A percentile compares a stretch with the other conserved stretches of the same genome.
Conservation (phyloP, 345 rosid species). For the Lepidium africanum region DNA sequence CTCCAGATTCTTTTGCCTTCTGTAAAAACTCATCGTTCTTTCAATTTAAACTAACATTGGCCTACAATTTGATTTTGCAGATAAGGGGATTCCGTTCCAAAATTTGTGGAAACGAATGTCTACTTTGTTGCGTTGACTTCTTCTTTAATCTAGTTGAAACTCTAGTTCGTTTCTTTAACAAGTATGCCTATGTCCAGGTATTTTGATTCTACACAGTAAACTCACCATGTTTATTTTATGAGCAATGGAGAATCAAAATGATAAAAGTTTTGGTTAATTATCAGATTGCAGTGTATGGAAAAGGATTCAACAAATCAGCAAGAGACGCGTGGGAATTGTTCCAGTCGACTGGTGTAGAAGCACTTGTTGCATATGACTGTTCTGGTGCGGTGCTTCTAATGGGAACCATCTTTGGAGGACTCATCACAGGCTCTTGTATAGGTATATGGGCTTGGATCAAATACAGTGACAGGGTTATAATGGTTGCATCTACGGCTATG, state of each 20-base stretch:
- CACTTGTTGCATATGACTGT: slow-evolving; percentile 93
- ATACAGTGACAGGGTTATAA: slow-evolving; percentile 51
- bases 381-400: slow-evolving; percentile 90
- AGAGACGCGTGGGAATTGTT: slow-evolving; percentile 98
- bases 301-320: slow-evolving; percentile 88
- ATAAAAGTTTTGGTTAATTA: not conserved
- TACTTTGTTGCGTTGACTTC: slow-evolving; percentile 93
- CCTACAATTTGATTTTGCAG: slow-evolving; percentile 27
- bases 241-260: not conserved
- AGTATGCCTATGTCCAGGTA: slow-evolving; percentile 97
- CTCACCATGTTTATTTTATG: not conserved
- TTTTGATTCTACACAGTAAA: not conserved
- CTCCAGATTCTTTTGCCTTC: not conserved
- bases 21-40: not conserved
- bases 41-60: not conserved
- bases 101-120: slow-evolving; percentile 90
- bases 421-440: slow-evolving; percentile 78
- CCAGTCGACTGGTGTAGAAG: slow-evolving; percentile 97
- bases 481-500: slow-evolving; percentile 94
- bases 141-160: slow-evolving; percentile 91
- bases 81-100: slow-evolving; percentile 93
- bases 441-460: slow-evolving; percentile 81
- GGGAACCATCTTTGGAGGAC: slow-evolving; percentile 88
- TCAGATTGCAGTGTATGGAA: slow-evolving; percentile 90
- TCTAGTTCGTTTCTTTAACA: slow-evolving; percentile 95